Base-by-base conservation (phyloP, 768 basidiomycete species). In the Leccinum disarticulatum region DNA sequence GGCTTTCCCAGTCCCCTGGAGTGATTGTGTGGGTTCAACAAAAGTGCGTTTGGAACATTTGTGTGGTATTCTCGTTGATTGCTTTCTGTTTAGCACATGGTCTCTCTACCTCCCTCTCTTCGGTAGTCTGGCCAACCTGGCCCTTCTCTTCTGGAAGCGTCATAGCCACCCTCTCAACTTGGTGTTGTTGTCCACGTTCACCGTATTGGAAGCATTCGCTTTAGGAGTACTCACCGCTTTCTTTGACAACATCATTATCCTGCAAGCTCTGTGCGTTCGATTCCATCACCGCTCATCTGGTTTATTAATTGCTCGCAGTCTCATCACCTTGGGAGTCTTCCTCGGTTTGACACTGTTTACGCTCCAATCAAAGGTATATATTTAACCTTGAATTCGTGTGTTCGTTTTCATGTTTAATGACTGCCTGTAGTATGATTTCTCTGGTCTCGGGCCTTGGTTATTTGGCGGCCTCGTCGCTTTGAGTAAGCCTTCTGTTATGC, bases 291-390 rank as follows among this genome's bases (percentile, higher is more conserved):
- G 51, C 30, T 43, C 22, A 52, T 51, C 33, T 13, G 4, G 52
- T 49, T 43, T 30, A 57, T 58, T 66, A 33, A 68, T 66, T 36
- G 56, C 46, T 48, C 43, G 35, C 71, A 88, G 89, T 55, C 74
- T 96, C 55, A 93, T 98, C 68, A 97, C 95, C 1, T 77, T 91
- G 3, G 94, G 94, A 14, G 88, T 98, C 49, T 98, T 99, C 83
- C 74, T 93, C 43, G 97, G 95, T 6, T 76, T 99, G 62, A 98
- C 95, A 0, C 73, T 98, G 55, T 98, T 97, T 79, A 98, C 97
- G 1, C 80, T 97, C 72, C 95, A 96, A 73, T 92, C 91, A 59
- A 96, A 96, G 81, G 91, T 90, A 61, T 19, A 79, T 56, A 14
- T 30, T 19, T 60, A 13, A 31, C 41, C 22, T 57, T 47, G 33